Percentiles rank a stretch among this genome's conserved stretches.
Conservation (phyloP, 2,329 filamentous ascomycete genomes). For the Pseudogymnoascus destructans region DNA sequence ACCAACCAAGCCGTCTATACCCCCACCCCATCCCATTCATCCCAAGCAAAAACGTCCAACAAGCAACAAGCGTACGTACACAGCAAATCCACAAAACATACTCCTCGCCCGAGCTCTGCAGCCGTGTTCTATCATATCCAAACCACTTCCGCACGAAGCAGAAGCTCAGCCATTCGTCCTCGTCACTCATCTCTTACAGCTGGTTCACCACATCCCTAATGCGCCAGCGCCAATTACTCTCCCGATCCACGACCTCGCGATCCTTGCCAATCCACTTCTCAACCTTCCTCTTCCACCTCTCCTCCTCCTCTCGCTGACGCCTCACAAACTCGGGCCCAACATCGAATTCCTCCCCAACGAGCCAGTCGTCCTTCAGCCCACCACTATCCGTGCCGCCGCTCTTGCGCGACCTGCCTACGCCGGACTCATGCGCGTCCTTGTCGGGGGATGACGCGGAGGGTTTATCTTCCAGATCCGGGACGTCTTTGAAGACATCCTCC, state of each 20-base stretch:
- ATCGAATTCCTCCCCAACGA: constrained; percentile 92
- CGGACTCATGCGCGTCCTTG: constrained; percentile 28
- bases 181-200: background rate
- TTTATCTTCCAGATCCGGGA: constrained; percentile 78
- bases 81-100: background rate
- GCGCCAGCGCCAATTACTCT: constrained; percentile 64
- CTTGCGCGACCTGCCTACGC: constrained; percentile 37
- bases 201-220: constrained; percentile 43
- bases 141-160: background rate
- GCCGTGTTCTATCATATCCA: background rate
- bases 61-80: background rate
- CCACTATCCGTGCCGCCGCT: constrained; percentile 33
- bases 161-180: background rate
- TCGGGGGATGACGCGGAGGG: constrained; percentile 18
- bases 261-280: constrained; percentile 65
- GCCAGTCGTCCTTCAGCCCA: constrained; percentile 57
- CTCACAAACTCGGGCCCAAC: constrained; percentile 89
- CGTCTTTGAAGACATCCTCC: constrained; percentile 85
- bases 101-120: background rate
- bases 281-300: constrained; percentile 78
- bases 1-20: background rate
- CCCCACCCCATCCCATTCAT: background rate
- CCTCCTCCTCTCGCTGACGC: constrained; percentile 81
- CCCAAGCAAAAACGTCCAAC: background rate
- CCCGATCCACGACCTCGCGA: constrained; percentile 32